Percentiles rank a stretch among this genome's conserved stretches.
These are phyloP conservation scores for Parathielavia hyrcaniae DNA, from an alignment of 495 filamentous ascomycete genomes.

Conservation along the genomic window DNA sequence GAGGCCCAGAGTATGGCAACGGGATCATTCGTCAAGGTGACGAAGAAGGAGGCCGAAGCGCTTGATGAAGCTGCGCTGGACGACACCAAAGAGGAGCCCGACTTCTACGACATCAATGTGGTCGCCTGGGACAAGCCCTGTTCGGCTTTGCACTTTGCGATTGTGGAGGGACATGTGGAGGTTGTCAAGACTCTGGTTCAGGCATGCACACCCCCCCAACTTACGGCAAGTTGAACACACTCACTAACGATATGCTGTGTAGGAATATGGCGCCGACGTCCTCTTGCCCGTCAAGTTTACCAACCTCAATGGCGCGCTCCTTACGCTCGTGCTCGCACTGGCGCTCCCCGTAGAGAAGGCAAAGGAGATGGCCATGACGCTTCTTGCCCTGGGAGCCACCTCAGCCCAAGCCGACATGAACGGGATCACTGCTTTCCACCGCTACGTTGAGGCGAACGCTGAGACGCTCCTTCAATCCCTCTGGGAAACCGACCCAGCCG, in stretches of 20 bases:
- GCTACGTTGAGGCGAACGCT: conserved; percentile 43
- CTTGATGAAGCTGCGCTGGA: conserved; percentile 36
- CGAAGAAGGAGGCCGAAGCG: conserved; percentile 32
- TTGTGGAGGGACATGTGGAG: conserved; percentile 60
- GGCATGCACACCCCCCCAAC: conserved; percentile 13
- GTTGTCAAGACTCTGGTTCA: conserved; percentile 63
- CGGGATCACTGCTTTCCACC: conserved; percentile 54
- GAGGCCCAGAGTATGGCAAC: conserved; percentile 48
- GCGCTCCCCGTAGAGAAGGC: conserved; percentile 55
- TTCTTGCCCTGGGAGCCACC: conserved; percentile 66
- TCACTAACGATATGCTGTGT: neutral
- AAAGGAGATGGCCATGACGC: conserved; percentile 50
- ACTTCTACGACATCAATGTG: conserved; percentile 71
- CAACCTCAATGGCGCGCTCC: conserved; percentile 49
- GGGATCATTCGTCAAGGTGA: conserved; percentile 63
- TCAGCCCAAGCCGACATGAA: conserved; percentile 62
- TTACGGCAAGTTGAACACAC: neutral
- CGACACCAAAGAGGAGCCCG: conserved; percentile 59
- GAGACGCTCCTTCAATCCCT: conserved; percentile 53
- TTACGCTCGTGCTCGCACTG: conserved; percentile 57
- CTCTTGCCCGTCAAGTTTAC: conserved; percentile 60
- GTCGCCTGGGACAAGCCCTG: conserved; percentile 67
- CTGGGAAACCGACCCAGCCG: conserved; percentile 53
- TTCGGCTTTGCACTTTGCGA: conserved; percentile 70
- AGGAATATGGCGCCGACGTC: conserved; percentile 65